phyloP scores from a whole-genome alignment of 305 asterid species.

The Fraxinus velutina region DNA sequence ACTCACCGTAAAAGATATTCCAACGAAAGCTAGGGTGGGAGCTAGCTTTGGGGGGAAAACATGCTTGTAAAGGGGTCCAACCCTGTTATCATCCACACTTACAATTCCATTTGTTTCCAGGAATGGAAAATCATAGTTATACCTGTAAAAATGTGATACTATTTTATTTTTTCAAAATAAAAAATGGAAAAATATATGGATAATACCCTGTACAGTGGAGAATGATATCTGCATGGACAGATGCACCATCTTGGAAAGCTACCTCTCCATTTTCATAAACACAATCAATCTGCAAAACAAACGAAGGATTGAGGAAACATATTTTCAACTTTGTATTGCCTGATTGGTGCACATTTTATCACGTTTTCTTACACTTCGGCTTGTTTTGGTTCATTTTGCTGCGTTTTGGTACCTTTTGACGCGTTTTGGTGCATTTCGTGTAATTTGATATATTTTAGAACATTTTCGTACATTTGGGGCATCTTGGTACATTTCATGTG shows the following conservation, averaged over 20 bases:
- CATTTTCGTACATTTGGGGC: not conserved
- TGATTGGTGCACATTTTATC: not conserved
- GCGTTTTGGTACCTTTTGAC: too few species aligned
- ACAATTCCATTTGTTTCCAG: conserved; percentile 47
- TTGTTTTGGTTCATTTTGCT: not conserved
- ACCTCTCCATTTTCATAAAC: conserved; percentile 47
- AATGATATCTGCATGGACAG: conserved; percentile 46
- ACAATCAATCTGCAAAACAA: conserved; percentile 32
- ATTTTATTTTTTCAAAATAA: not conserved
- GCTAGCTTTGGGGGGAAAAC: conserved; percentile 55
- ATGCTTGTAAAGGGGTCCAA: conserved; percentile 57
- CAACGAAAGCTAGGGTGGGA: conserved; percentile 47
- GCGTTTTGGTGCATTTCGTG: not conserved
- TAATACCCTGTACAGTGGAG: conserved; percentile 61
- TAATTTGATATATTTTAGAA: too few species aligned
- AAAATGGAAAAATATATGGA: not conserved
- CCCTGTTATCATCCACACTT: conserved; percentile 44
- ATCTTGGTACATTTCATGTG: not conserved
- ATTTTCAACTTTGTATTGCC: not conserved
- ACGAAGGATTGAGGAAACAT: not conserved
- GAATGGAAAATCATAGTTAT: conserved; percentile 41
- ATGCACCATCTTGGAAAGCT: conserved; percentile 44
- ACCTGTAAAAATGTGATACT: conserved; percentile 25
- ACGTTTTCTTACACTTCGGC: not conserved
- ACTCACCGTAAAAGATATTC: conserved; percentile 10